A percentile compares a stretch with the other conserved stretches of the same genome.
Evolutionary conservation across 352 stramenopile genomes (phyloP).

Genomic region (Pythium phragmitis): DNA sequence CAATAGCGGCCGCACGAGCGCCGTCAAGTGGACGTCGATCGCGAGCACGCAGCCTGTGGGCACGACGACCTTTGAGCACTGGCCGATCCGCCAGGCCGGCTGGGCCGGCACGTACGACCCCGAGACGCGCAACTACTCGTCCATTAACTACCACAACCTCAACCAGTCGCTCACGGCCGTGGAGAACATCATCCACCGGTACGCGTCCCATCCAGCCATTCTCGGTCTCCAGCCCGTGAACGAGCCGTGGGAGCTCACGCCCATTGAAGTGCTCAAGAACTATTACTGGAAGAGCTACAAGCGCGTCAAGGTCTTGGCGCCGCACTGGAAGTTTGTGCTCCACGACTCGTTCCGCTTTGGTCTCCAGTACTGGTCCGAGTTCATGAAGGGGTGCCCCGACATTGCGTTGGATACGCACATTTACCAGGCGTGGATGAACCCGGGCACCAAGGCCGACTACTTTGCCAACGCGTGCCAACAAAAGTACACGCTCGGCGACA

Average conservation of each 20-base stretch:
- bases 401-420: constrained; percentile 96
- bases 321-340: constrained; percentile 95
- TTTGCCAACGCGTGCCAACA: constrained; percentile 90
- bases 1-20: constrained; percentile 88
- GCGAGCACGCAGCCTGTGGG: constrained; percentile 71
- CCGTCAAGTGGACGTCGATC: constrained; percentile 89
- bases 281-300: constrained; percentile 98
- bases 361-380: constrained; percentile 61
- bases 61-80: constrained; percentile 92
- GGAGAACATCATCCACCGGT: constrained; percentile 87
- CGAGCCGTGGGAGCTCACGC: constrained; percentile 95
- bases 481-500: constrained; percentile 84
- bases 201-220: constrained; percentile 85
- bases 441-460: constrained; percentile 72
- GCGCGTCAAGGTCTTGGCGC: constrained; percentile 89
- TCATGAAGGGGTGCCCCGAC: constrained; percentile 87
- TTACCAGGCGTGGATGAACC: constrained; percentile 90
- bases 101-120: constrained; percentile 92
- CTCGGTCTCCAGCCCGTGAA: constrained; percentile 94
- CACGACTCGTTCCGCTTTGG: constrained; percentile 95
- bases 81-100: constrained; percentile 84
- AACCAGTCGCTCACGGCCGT: constrained; percentile 91
- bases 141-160: constrained; percentile 92
- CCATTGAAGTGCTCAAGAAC: constrained; percentile 89
- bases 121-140: constrained; percentile 81